These are phyloP conservation scores for Alternaria incomplexa DNA, from an alignment of 2,329 filamentous ascomycete genomes.

Conservation along the genomic window DNA sequence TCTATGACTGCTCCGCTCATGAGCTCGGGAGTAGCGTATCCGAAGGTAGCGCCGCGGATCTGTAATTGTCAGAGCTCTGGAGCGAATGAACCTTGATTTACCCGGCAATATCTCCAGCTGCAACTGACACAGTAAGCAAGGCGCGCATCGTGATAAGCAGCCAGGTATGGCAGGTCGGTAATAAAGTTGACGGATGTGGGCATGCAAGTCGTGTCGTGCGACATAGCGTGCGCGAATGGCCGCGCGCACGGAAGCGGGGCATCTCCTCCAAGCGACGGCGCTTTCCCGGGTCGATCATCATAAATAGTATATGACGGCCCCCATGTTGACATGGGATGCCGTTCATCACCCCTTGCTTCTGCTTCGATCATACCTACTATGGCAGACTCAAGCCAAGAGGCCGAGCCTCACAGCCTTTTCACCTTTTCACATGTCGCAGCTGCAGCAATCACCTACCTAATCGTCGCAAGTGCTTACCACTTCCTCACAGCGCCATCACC, in stretches of 20 bases:
- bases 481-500: slow-evolving; percentile 20
- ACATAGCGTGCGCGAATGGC: background rate
- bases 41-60: background rate
- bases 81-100: background rate
- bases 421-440: slow-evolving; percentile 4
- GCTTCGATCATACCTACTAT: background rate
- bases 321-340: background rate
- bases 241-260: background rate
- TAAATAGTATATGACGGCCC: background rate
- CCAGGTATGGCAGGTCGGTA: background rate
- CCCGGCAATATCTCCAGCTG: background rate
- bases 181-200: background rate
- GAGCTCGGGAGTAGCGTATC: background rate
- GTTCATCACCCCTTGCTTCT: background rate
- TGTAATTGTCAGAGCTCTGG: background rate
- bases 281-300: background rate
- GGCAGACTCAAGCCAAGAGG: background rate
- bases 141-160: background rate
- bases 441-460: slow-evolving; percentile 26
- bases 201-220: background rate
- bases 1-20: background rate
- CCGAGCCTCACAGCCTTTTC: background rate
- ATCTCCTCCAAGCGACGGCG: background rate
- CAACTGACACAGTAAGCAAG: background rate
- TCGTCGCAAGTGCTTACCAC: slow-evolving; percentile 17